Evolutionary conservation across 2,329 filamentous ascomycete genomes (phyloP), one percentile per base, ranked within the genome.

Genomic region (Dothideomycetidae sp.): DNA sequence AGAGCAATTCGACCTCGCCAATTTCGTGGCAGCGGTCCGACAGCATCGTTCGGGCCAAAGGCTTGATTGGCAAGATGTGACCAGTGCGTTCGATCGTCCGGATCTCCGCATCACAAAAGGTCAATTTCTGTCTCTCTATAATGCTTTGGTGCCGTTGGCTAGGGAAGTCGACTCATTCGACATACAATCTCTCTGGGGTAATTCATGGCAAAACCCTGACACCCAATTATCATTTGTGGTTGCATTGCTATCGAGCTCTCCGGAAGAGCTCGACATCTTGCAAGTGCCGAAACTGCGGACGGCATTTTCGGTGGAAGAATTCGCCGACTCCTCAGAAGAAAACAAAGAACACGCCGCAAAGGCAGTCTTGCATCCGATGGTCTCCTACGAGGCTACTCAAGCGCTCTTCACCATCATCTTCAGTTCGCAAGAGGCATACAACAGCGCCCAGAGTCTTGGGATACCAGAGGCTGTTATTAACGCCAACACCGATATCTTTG

Each of bases 181-280:
- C 53, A 79, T 98, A 31, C 85, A 94, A 55, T 71, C 70, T 28
- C 65, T 98, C 14, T 96, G 90, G 86, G 86, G 86, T 41, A 86
- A 86, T 5, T 38, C 44, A 29, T 98, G 92, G 88, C 75, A 78
- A 44, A 74, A 92, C 47, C 73, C 80, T 10, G 77, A 93, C 44
- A 83, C 90, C 0, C 88, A 96, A 46, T 64, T 98, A 23, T 92
- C 86, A n/a, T 94, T 96, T 54, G 73, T 96, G 37, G 79, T 80
- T 45, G 85, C 85, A 12, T 94, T 88, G 54, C 69, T 88, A 14
- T 81, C 81, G 3, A 70, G 86, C 40, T 73, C 71, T 10, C 70
- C 78, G 0, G 73, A 82, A 17, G 73, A 86, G 50, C 68, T 93
- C 16, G 85, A 96, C 54, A 80, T 83, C 3, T 80, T 77, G 10